Evolutionary conservation across 2,329 filamentous ascomycete species (phyloP), one percentile per base, ranked within the genome.

Genomic region (Ophiognomonia clavigignenti-juglandacearum): DNA sequence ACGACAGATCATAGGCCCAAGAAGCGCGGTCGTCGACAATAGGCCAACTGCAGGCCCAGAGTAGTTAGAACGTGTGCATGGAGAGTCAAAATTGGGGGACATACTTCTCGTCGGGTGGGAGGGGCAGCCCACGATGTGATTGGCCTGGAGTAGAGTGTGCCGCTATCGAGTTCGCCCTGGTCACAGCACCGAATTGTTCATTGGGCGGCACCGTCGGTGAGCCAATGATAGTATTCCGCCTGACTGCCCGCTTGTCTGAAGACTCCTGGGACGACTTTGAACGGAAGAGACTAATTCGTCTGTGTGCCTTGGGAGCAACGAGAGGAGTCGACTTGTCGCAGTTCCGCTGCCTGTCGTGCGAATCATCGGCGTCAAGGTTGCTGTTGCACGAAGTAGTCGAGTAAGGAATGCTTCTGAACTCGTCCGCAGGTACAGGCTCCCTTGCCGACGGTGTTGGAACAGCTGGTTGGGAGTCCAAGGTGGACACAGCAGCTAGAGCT

Each of bases 1-100:
- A 71, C 23, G 60, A 60, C 42, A 68, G 49, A 47, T 73, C 65
- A 57, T 73, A 71, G 47, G 68, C 69, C 54, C 66, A 66, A 5
- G 70, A 72, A 5, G 62, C 57, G 39, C 64, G 67, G 32, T 63
- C 62, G 20, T 57, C 56, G 27, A 61, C 59, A 34, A 57, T 45
- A 20, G 63, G 59, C 56, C 62, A 60, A 39, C 64, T 70, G 43
- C 39, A 55, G 19, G 47, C 53, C 8, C 20, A 13, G n/a, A n/a
- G n/a, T n/a, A 18, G 18, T 42, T 29, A 49, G 32, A 23, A 1
- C 19, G 18, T 23, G 20, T 39, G 7, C 2, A 26, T 18, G 11
- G 20, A 9, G 10, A 18, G 16, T n/a, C 43, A 38, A 18, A n/a
- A 26, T 19, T 16, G 13, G 31, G 18, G 11, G 39, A 52, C 56